phyloP scores from a whole-genome alignment of 495 filamentous ascomycete species.

The Penicillium bovifimosum region DNA sequence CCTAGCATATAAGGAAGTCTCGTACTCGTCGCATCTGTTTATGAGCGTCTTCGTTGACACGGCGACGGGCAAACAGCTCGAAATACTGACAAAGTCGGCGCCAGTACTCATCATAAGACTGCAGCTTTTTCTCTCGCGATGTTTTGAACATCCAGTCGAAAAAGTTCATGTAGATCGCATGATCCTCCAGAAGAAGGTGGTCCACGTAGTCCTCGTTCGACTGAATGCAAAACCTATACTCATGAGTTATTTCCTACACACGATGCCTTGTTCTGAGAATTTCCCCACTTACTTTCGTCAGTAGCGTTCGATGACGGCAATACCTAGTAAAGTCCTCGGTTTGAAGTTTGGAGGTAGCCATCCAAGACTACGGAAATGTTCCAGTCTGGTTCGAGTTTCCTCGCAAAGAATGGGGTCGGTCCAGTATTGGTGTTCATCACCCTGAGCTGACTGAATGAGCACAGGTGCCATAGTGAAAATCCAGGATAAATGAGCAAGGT shows the following conservation, averaged over 20 bases:
- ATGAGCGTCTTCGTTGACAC: constrained; percentile 15
- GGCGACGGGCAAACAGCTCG: constrained; percentile 17
- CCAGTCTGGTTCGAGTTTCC: constrained; percentile 26
- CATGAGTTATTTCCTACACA: constrained; percentile 3
- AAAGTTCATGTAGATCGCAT: constrained; percentile 29
- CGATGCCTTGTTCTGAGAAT: neutral
- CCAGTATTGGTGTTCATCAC: constrained; percentile 26
- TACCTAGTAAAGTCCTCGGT: constrained; percentile 21
- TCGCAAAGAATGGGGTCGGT: constrained; percentile 30
- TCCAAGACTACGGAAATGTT: constrained; percentile 24
- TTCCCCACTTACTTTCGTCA: constrained; percentile 21
- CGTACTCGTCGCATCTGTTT: constrained; percentile 23
- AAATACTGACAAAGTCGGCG: constrained; percentile 25
- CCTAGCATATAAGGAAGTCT: neutral
- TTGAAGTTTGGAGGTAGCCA: constrained; percentile 31
- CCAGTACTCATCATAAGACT: constrained; percentile 30
- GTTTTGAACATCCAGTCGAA: constrained; percentile 30
- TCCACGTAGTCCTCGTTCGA: constrained; percentile 25
- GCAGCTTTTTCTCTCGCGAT: constrained; percentile 21
- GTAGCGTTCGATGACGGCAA: constrained; percentile 24
- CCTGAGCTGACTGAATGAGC: constrained; percentile 14
- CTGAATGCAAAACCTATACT: constrained; percentile 27
- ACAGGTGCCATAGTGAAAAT: constrained; percentile 9
- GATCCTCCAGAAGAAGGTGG: constrained; percentile 22
- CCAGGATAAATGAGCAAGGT: constrained; percentile 1